These are phyloP conservation scores for Polychaeton citri DNA, from an alignment of 2,329 filamentous ascomycete genomes.

Conservation along the genomic window DNA sequence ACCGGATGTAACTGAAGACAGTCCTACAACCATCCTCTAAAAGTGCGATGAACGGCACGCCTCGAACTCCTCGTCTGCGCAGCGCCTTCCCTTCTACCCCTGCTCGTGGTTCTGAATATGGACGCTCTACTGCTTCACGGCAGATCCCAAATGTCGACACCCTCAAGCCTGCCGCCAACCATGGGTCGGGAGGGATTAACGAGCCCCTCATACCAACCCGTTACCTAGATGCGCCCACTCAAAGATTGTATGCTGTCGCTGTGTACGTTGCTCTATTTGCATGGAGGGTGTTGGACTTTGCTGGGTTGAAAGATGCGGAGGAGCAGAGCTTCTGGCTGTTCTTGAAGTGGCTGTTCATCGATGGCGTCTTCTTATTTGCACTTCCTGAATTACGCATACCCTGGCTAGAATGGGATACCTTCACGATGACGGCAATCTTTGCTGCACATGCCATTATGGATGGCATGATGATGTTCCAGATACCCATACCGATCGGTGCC, in stretches of 20 bases:
- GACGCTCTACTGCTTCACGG: slow-evolving; percentile 1
- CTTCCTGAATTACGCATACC: slow-evolving; percentile 82
- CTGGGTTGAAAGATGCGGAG: slow-evolving; percentile 63
- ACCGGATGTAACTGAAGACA: too few relatives aligned
- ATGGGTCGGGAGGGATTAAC: slow-evolving; percentile 6
- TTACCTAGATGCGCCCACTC: slow-evolving; percentile 77
- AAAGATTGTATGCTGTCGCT: slow-evolving; percentile 75
- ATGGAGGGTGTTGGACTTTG: slow-evolving; percentile 83
- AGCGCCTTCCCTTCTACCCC: slow-evolving; percentile 73
- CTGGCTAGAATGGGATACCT: slow-evolving; percentile 84
- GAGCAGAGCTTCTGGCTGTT: slow-evolving; percentile 81
- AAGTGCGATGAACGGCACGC: slow-evolving; percentile 5
- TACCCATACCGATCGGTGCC: slow-evolving; percentile 61
- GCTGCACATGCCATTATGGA: slow-evolving; percentile 59
- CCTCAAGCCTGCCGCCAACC: slow-evolving; percentile 10
- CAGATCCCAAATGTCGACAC: slow-evolving; percentile 22
- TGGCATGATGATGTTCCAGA: slow-evolving; percentile 83
- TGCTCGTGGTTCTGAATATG: slow-evolving; percentile 18
- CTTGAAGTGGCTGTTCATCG: slow-evolving; percentile 83
- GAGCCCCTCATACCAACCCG: slow-evolving; percentile 66
- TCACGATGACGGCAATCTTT: slow-evolving; percentile 58
- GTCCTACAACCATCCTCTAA: too few relatives aligned
- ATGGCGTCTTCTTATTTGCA: slow-evolving; percentile 75
- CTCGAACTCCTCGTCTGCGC: slow-evolving; percentile 58
- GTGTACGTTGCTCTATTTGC: slow-evolving; percentile 63